Evolutionary conservation across 768 basidiomycete species (phyloP).

Genomic region (Tephrocybe sp.): DNA sequence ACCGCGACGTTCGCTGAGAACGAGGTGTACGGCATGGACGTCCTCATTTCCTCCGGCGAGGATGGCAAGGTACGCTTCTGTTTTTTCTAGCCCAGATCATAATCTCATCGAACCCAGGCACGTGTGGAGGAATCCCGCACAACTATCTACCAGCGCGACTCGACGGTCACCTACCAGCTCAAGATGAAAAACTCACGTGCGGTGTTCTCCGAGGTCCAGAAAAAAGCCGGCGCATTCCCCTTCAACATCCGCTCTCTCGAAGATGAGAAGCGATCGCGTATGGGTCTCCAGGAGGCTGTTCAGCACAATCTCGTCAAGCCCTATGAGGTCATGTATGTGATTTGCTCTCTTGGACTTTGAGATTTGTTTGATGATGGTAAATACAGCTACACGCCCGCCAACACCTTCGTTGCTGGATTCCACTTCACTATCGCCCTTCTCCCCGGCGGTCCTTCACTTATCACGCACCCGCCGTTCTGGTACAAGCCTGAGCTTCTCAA

Average conservation of each 20-base stretch:
- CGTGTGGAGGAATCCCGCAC: conserved; percentile 88
- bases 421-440: conserved; percentile 96
- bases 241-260: conserved; percentile 94
- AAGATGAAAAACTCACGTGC: conserved; percentile 97
- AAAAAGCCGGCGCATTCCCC: conserved; percentile 97
- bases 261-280: conserved; percentile 93
- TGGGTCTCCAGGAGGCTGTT: conserved; percentile 95
- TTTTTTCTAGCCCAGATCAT: too few species aligned
- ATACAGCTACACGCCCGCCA: conserved; percentile 72
- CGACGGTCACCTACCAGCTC: conserved; percentile 86
- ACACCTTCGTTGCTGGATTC: conserved; percentile 90
- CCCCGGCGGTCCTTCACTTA: conserved; percentile 82
- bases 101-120: conserved; percentile 52
- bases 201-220: conserved; percentile 97
- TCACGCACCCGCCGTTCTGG: conserved; percentile 90
- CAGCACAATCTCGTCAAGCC: conserved; percentile 93
- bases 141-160: conserved; percentile 90
- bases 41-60: conserved; percentile 83
- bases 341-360: background rate
- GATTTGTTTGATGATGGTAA: conserved; percentile 4
- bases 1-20: conserved; percentile 84
- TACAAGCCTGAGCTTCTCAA: conserved; percentile 91
- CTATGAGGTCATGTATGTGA: conserved; percentile 92
- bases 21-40: conserved; percentile 94
- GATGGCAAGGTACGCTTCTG: conserved; percentile 92